Percentiles rank a stretch among this genome's conserved stretches.
Evolutionary conservation across 2,329 filamentous ascomycete genomes (phyloP).

Genomic region (Fusarium proliferatum): DNA sequence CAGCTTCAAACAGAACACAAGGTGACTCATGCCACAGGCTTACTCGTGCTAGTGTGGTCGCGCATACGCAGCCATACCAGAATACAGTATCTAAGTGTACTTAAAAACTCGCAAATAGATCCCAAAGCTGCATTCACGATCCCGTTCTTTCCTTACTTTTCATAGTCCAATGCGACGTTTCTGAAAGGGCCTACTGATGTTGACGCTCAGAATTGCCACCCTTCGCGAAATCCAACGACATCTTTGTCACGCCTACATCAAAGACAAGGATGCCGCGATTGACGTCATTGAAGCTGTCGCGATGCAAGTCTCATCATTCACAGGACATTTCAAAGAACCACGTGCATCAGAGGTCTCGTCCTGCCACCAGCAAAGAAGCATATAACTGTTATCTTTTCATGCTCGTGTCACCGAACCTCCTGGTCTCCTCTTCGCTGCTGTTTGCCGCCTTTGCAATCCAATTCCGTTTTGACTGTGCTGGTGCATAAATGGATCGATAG

Average conservation of each 20-base stretch:
- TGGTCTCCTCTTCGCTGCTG: accelerated
- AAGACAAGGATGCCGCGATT: accelerated
- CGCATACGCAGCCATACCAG: no score
- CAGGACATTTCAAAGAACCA: not conserved
- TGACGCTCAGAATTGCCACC: not conserved
- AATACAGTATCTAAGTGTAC: no score
- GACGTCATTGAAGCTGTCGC: not conserved
- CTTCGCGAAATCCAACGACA: accelerated
- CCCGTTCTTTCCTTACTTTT: no score
- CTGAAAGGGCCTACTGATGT: no score
- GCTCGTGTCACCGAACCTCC: not conserved
- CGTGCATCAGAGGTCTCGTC: accelerated
- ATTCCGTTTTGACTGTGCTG: accelerated
- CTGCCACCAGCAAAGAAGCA: not conserved
- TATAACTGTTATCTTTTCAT: not conserved
- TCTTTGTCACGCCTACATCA: accelerated
- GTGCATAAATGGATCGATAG: not conserved
- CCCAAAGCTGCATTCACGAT: no score
- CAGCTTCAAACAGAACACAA: no score
- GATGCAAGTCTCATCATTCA: not conserved
- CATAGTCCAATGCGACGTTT: no score
- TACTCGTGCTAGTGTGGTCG: no score
- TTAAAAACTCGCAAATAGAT: no score
- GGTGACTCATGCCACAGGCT: no score
- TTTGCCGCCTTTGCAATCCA: accelerated